These are phyloP conservation scores for Letharia columbiana DNA, from an alignment of 495 filamentous ascomycete species.

Conservation along the genomic window DNA sequence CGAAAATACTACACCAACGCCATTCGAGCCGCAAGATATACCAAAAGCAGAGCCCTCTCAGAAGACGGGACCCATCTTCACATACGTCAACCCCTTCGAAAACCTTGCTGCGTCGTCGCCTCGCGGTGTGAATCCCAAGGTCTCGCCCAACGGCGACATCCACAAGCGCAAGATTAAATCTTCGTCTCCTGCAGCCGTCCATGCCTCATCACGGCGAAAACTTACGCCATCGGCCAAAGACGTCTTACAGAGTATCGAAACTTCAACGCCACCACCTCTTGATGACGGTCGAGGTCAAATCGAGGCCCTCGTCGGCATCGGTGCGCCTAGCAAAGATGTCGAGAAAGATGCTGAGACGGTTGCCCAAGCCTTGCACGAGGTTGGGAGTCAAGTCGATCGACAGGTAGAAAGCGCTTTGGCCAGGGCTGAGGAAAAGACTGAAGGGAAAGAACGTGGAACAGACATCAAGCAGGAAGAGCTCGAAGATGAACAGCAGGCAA, in stretches of 20 bases:
- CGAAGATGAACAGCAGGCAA: conserved; percentile 35
- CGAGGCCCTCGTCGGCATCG: conserved; percentile 28
- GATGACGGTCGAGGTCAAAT: conserved; percentile 30
- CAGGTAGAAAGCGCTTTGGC: conserved; percentile 59
- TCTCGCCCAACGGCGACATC: conserved; percentile 22
- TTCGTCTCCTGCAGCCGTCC: conserved; percentile 21
- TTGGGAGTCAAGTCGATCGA: conserved; percentile 58
- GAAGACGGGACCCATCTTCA: conserved; percentile 53
- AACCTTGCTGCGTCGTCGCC: conserved; percentile 63
- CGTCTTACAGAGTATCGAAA: conserved; percentile 26
- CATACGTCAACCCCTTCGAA: conserved; percentile 73
- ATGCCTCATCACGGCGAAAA: conserved; percentile 25
- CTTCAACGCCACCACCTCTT: conserved; percentile 30
- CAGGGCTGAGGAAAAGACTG: conserved; percentile 38
- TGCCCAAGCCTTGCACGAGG: conserved; percentile 57
- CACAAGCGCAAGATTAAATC: conserved; percentile 28
- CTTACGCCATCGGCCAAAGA: conserved; percentile 22
- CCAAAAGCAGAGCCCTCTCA: conserved; percentile 28
- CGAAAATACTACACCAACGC: conserved; percentile 25
- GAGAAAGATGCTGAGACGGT: conserved; percentile 62
- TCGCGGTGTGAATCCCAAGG: conserved; percentile 35
- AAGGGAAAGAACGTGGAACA: conserved; percentile 28
- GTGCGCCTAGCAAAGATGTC: conserved; percentile 38
- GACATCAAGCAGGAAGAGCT: conserved; percentile 39
- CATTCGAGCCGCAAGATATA: conserved; percentile 27